These are phyloP conservation scores for Saturnispora gosingensis DNA, from an alignment of 805 yeast species.

Conservation along the genomic window DNA sequence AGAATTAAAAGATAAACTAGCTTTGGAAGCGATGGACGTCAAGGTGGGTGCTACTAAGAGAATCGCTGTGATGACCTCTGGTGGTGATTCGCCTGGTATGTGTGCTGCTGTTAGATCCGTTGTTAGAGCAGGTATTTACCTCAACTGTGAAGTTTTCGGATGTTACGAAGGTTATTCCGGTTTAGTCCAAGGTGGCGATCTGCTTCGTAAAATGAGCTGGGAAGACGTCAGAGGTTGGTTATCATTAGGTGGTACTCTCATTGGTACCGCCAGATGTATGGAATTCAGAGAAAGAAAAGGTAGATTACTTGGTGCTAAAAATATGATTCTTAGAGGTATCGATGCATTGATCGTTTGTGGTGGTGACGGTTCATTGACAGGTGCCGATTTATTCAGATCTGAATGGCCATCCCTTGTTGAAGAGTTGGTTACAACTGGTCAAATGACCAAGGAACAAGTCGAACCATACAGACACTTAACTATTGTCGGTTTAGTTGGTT, in stretches of 20 bases:
- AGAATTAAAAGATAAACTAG: not conserved
- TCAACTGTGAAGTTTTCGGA: constrained; percentile 85
- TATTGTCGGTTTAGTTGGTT: constrained; percentile 91
- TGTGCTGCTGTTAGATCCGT: constrained; percentile 93
- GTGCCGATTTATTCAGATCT: constrained; percentile 87
- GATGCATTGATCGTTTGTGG: constrained; percentile 96
- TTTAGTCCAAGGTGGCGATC: constrained; percentile 72
- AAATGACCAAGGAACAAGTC: constrained; percentile 49
- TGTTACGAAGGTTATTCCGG: constrained; percentile 95
- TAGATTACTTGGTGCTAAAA: constrained; percentile 71
- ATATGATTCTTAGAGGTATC: constrained; percentile 79
- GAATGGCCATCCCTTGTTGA: constrained; percentile 89
- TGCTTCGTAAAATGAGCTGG: constrained; percentile 77
- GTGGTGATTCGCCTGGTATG: constrained; percentile 99
- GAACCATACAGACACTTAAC: constrained; percentile 62
- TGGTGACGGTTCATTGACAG: constrained; percentile 97
- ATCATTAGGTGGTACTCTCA: constrained; percentile 86
- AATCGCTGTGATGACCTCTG: constrained; percentile 95
- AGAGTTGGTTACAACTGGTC: constrained; percentile 53
- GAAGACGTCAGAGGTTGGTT: constrained; percentile 92
- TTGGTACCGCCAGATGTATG: constrained; percentile 91
- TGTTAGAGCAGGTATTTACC: constrained; percentile 80
- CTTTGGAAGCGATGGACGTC: not conserved
- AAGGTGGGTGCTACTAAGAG: constrained; percentile 14
- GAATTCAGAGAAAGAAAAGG: constrained; percentile 83